These are phyloP conservation scores for Mycotypha africana DNA, from an alignment of 371 early-diverging fungal species.

Conservation along the genomic window DNA sequence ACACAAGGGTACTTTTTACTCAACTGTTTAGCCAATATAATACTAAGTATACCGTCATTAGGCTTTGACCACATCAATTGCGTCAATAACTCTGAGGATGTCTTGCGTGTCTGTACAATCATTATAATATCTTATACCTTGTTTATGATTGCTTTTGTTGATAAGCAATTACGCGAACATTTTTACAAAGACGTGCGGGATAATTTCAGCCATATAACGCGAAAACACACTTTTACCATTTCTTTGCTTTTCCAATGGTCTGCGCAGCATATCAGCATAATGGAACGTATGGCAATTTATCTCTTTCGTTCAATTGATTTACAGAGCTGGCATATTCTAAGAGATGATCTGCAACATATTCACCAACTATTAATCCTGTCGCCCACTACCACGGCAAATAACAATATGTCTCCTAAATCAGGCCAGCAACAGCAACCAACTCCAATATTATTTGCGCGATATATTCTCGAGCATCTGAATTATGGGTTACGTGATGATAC, in stretches of 20 bases:
- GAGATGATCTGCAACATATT: slow-evolving; percentile 33
- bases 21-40: slow-evolving; percentile 28
- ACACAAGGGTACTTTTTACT: slow-evolving; percentile 30
- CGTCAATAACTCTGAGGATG: slow-evolving; percentile 3
- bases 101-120: slow-evolving; percentile 21
- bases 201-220: slow-evolving; percentile 36
- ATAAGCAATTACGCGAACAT: slow-evolving; percentile 30
- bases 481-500: slow-evolving; percentile 20
- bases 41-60: slow-evolving; percentile 17
- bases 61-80: slow-evolving; percentile 9
- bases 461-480: slow-evolving; percentile 40
- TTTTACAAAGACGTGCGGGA: slow-evolving; percentile 50
- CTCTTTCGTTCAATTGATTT: slow-evolving; percentile 47
- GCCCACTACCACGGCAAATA: slow-evolving; percentile 9
- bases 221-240: slow-evolving; percentile 28
- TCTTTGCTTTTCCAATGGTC: slow-evolving; percentile 46
- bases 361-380: slow-evolving; percentile 21
- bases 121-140: slow-evolving; percentile 36
- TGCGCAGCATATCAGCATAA: slow-evolving; percentile 29
- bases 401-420: slow-evolving; percentile 10
- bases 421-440: too few species aligned
- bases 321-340: slow-evolving; percentile 34
- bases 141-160: slow-evolving; percentile 43
- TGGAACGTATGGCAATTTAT: slow-evolving; percentile 50
- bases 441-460: slow-evolving; percentile 37